These are phyloP conservation scores for Trypanosoma grayi DNA, from an alignment of 208 protist species.

Conservation along the genomic window DNA sequence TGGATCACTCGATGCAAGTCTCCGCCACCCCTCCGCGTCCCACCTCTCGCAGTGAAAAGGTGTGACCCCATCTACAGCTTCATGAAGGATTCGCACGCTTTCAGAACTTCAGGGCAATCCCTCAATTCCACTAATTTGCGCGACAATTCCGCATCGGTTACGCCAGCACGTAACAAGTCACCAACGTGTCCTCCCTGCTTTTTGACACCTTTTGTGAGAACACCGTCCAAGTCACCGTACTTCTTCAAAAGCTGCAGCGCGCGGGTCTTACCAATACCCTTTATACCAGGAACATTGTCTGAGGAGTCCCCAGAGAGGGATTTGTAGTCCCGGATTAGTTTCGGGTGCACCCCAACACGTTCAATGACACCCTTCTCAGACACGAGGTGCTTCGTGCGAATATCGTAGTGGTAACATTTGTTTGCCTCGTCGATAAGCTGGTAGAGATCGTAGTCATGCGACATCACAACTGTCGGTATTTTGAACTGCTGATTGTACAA, in stretches of 20 bases:
- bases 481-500: conserved; percentile 72
- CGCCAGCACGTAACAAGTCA: conserved; percentile 50
- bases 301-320: conserved; percentile 77
- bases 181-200: conserved; percentile 57
- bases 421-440: conserved; percentile 81
- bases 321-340: conserved; percentile 86
- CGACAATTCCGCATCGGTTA: conserved; percentile 57
- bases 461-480: conserved; percentile 80
- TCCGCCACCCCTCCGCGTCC: too few species aligned
- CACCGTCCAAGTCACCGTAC: conserved; percentile 82
- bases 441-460: conserved; percentile 89
- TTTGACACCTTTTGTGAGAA: conserved; percentile 68
- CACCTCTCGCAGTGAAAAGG: background rate
- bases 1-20: background rate
- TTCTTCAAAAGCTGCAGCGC: conserved; percentile 82
- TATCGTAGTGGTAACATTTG: conserved; percentile 82
- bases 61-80: conserved; percentile 37
- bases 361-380: conserved; percentile 80
- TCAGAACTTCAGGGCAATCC: conserved; percentile 76
- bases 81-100: conserved; percentile 72
- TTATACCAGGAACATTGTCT: conserved; percentile 87
- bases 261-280: conserved; percentile 81
- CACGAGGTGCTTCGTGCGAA: conserved; percentile 85
- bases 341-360: conserved; percentile 77
- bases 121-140: conserved; percentile 78